Evolutionary conservation across 2,329 filamentous ascomycete genomes (phyloP).

Genomic region (Triangularia setosa): DNA sequence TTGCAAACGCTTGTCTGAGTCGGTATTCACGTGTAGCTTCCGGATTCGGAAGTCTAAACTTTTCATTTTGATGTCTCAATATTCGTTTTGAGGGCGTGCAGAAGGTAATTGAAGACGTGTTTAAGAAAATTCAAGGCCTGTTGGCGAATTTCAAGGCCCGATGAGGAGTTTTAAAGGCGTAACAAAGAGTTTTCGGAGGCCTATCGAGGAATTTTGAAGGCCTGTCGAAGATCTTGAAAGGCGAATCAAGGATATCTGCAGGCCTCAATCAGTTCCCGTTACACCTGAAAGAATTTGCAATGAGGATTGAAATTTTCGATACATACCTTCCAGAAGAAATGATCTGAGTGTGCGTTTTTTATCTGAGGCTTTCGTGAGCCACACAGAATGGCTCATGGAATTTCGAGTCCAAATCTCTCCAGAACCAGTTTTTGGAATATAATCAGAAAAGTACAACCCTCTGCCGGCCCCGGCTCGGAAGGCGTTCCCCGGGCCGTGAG

Average conservation of each 20-base stretch:
- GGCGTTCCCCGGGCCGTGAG: background rate
- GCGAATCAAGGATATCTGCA: background rate
- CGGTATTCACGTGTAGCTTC: conserved; percentile 26
- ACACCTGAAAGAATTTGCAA: background rate
- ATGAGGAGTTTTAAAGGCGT: background rate
- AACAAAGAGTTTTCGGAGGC: background rate
- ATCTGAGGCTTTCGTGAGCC: background rate
- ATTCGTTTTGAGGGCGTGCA: background rate
- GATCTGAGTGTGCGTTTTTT: background rate
- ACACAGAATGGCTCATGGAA: background rate
- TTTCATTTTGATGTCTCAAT: conserved; percentile 19
- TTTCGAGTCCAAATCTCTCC: background rate
- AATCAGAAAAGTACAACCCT: background rate
- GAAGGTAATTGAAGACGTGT: background rate
- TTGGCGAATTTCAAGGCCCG: no score
- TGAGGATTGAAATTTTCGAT: background rate
- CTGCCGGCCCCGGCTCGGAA: background rate
- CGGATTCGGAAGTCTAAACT: conserved; percentile 28
- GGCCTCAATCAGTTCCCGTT: background rate
- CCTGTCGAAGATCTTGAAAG: background rate
- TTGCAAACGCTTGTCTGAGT: conserved; percentile 23
- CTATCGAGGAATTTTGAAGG: background rate
- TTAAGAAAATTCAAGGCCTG: background rate
- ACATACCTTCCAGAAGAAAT: background rate
- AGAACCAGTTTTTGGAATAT: background rate